phyloP scores from a whole-genome alignment of 2,329 filamentous ascomycete species.

The Tolypocladium pustulatum region DNA sequence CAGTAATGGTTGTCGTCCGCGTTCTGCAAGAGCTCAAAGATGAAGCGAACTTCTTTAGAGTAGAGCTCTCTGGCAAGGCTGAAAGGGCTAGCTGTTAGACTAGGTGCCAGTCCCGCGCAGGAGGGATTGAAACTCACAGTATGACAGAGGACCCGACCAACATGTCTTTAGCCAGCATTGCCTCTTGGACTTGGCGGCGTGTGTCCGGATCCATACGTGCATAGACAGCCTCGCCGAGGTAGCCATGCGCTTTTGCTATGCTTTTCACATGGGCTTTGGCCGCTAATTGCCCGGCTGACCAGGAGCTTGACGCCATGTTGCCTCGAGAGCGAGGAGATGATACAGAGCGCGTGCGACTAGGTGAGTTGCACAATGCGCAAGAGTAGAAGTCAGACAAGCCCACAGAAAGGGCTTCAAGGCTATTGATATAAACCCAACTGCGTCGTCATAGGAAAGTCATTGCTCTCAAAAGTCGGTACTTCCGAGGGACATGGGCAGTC shows the following conservation, averaged over 20 bases:
- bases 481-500: too few relatives aligned
- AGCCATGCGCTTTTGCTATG: background rate
- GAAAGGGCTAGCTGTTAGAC: background rate
- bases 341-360: background rate
- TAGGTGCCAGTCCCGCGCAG: background rate
- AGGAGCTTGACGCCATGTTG: background rate
- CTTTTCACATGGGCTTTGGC: background rate
- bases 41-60: background rate
- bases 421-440: too few relatives aligned
- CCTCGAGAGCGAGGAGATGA: background rate
- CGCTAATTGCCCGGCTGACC: background rate
- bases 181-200: background rate
- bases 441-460: too few relatives aligned
- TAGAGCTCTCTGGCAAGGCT: background rate
- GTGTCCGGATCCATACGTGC: background rate
- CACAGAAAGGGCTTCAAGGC: too few relatives aligned
- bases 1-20: background rate
- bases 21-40: background rate
- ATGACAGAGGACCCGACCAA: background rate
- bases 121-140: background rate
- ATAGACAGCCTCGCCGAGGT: background rate
- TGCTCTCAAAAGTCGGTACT: too few relatives aligned
- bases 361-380: background rate
- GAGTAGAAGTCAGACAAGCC: background rate
- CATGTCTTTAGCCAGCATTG: background rate